phyloP scores from a whole-genome alignment of 257 asterid species.

The Schizonepeta tenuifolia region DNA sequence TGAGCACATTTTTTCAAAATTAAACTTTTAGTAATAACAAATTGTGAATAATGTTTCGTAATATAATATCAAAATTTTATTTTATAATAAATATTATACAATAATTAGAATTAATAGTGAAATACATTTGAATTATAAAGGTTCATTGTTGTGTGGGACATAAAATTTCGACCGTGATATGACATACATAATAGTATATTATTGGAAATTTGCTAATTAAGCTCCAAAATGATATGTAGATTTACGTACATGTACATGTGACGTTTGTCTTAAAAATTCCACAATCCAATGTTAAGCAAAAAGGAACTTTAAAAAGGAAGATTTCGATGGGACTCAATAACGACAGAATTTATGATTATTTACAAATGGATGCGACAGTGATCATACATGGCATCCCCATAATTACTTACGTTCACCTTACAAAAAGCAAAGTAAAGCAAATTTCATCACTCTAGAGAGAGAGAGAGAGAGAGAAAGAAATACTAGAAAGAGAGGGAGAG shows the following conservation, averaged over 20 bases:
- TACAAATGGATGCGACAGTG: constrained; percentile 3
- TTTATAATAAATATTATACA: too few relatives aligned
- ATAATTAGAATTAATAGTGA: too few relatives aligned
- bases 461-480: background rate
- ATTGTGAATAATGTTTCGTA: too few relatives aligned
- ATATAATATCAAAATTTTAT: too few relatives aligned
- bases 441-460: constrained; percentile 7
- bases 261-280: background rate
- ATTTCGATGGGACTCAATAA: constrained; percentile 23
- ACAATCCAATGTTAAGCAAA: background rate
- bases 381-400: constrained; percentile 27
- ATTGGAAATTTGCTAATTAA: background rate
- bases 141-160: too few relatives aligned
- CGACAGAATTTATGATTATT: constrained; percentile 24
- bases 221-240: background rate
- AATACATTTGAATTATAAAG: too few relatives aligned
- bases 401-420: constrained; percentile 22
- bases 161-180: too few relatives aligned
- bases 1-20: too few relatives aligned
- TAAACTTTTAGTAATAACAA: too few relatives aligned
- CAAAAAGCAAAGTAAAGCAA: constrained; percentile 18
- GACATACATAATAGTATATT: too few relatives aligned
- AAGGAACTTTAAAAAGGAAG: constrained; percentile 17
- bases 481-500: background rate
- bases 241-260: constrained; percentile 15